Percentiles rank a stretch among this genome's conserved stretches.
Conservation (phyloP, 106 monocot species). For the Gastrodia elata region DNA sequence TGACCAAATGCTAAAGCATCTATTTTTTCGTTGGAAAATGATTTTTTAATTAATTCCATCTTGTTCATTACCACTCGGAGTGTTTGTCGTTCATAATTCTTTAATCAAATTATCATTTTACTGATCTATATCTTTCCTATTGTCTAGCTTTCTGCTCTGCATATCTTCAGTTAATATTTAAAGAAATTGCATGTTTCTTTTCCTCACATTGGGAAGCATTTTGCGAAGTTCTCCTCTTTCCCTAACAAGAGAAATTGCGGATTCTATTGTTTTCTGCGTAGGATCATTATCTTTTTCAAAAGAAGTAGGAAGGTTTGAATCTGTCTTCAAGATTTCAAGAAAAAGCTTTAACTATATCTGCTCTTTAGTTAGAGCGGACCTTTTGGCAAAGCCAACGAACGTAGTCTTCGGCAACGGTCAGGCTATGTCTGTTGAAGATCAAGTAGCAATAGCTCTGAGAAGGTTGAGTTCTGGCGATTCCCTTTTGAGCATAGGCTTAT, state of each 20-base stretch:
- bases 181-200: neutral
- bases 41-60: neutral
- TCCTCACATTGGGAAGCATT: neutral
- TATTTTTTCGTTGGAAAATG: neutral
- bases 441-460: constrained; percentile 62
- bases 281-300: constrained; percentile 42
- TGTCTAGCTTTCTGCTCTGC: neutral
- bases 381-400: constrained; percentile 43
- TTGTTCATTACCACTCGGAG: neutral
- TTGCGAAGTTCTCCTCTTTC: neutral
- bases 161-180: neutral
- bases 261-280: constrained; percentile 4
- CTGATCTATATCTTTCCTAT: neutral
- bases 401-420: constrained; percentile 49
- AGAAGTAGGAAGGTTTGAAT: constrained; percentile 45
- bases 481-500: constrained; percentile 32
- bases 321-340: constrained; percentile 85
- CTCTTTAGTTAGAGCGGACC: constrained; percentile 57
- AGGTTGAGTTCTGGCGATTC: constrained; percentile 65
- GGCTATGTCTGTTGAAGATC: constrained; percentile 40
- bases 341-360: constrained; percentile 85
- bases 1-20: neutral
- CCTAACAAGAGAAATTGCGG: neutral
- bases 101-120: neutral
- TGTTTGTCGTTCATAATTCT: neutral